Evolutionary conservation across 257 asterid species (phyloP).

Genomic region (Thymus mandschuricus): DNA sequence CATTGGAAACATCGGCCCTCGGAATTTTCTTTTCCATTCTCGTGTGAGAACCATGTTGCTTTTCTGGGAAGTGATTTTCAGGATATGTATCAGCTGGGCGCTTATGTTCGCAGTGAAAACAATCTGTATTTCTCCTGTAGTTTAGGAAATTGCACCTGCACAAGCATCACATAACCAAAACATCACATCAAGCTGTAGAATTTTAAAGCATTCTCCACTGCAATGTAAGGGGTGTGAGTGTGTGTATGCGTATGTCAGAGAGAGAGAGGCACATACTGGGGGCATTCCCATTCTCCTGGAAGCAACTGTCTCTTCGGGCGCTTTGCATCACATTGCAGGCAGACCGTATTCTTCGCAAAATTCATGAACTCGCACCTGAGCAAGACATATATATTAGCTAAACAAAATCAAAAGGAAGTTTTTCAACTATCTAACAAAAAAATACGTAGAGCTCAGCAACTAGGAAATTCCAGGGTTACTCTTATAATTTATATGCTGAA

Average conservation of each 20-base stretch:
- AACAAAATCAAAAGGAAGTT: neutral
- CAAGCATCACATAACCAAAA: constrained; percentile 37
- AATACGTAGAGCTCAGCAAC: neutral
- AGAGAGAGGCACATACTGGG: constrained; percentile 60
- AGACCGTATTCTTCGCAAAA: constrained; percentile 88
- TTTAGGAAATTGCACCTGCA: constrained; percentile 94
- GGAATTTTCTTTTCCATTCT: constrained; percentile 49
- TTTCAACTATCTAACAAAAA: constrained; percentile 6
- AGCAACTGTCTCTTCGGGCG: constrained; percentile 97
- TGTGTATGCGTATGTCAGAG: neutral
- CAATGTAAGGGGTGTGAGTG: no score
- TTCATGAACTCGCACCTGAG: constrained; percentile 96
- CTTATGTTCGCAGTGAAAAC: constrained; percentile 94
- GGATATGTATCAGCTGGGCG: constrained; percentile 84
- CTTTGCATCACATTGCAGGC: constrained; percentile 95
- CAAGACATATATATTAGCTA: constrained; percentile 25
- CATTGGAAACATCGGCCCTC: constrained; percentile 65
- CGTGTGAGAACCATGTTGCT: constrained; percentile 49
- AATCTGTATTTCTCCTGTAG: constrained; percentile 87
- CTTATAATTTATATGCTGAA: neutral
- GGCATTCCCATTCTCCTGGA: constrained; percentile 99
- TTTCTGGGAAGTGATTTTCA: constrained; percentile 55
- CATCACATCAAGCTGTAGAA: constrained; percentile 17
- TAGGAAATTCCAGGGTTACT: neutral
- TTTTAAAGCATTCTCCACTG: constrained; percentile 21